phyloP scores from a whole-genome alignment of 495 filamentous ascomycete genomes.

The Darksidea phi region DNA sequence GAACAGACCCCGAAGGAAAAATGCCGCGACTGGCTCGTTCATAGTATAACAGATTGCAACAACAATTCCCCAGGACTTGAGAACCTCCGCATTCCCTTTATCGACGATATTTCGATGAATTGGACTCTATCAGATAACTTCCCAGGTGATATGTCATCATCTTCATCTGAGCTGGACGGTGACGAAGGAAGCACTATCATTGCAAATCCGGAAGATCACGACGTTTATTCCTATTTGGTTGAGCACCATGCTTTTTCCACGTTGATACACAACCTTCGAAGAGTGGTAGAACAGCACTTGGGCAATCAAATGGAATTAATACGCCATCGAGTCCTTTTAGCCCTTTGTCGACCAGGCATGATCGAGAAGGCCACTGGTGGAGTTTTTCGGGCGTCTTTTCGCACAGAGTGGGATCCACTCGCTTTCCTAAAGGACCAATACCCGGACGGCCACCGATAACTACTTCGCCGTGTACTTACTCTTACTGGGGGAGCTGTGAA shows the following conservation, averaged over 20 bases:
- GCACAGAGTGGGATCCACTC: not conserved
- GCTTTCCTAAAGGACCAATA: not conserved
- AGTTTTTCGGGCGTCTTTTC: not conserved
- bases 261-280: not conserved
- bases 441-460: not conserved
- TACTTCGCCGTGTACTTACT: not conserved
- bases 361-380: not conserved
- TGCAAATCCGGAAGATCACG: not conserved
- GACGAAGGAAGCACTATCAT: not conserved
- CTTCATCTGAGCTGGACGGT: not conserved
- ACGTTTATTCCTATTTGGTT: not conserved
- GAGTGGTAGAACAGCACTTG: not conserved
- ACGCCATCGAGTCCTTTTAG: conserved; percentile 1
- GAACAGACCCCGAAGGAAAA: not conserved
- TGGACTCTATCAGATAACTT: not conserved
- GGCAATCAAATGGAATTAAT: conserved; percentile 3
- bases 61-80: not conserved
- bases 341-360: not conserved
- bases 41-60: not conserved
- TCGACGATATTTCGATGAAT: not conserved
- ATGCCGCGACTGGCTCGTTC: not conserved
- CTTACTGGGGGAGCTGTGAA: not conserved
- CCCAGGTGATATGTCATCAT: not conserved
- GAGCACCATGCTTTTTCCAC: not conserved
- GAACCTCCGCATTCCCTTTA: not conserved